Evolutionary conservation across 2,329 filamentous ascomycete genomes (phyloP).

Genomic region (Pezicula carpinea): DNA sequence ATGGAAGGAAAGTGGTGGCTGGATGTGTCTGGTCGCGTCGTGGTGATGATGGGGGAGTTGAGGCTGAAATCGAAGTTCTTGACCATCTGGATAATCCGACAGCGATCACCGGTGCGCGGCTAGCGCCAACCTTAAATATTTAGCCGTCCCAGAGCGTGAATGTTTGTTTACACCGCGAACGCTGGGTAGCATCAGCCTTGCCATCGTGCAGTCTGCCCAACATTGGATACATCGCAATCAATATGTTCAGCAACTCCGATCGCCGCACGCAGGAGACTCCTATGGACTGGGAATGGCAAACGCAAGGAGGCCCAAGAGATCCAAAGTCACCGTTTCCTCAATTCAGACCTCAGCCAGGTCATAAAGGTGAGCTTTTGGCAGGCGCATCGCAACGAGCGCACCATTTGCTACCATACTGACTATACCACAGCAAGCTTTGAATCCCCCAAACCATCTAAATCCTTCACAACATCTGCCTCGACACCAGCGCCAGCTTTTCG

Average conservation of each 20-base stretch:
- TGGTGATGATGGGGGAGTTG: not conserved
- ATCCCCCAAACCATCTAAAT: conserved; percentile 35
- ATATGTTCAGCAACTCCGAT: conserved; percentile 40
- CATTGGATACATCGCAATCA: not conserved
- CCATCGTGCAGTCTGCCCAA: not conserved
- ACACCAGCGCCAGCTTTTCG: conserved; percentile 47
- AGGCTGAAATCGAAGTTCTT: not conserved
- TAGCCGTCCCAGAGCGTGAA: not conserved
- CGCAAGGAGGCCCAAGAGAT: conserved; percentile 48
- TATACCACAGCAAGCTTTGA: conserved; percentile 20
- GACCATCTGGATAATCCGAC: not conserved
- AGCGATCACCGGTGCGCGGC: not conserved
- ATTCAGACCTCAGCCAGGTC: conserved; percentile 31
- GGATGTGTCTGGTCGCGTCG: not conserved
- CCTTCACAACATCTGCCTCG: conserved; percentile 41
- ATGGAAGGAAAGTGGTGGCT: not conserved
- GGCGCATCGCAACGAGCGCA: not conserved
- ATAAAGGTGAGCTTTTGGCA: conserved; percentile 18
- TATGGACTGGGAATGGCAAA: conserved; percentile 66
- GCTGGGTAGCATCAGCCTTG: not conserved
- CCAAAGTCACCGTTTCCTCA: conserved; percentile 58
- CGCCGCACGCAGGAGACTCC: conserved; percentile 52
- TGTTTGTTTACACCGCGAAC: not conserved
- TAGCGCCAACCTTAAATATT: not conserved
- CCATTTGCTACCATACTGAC: conserved; percentile 8